These are phyloP conservation scores for Wilcoxina mikolae DNA, from an alignment of 495 filamentous ascomycete species.

Conservation along the genomic window DNA sequence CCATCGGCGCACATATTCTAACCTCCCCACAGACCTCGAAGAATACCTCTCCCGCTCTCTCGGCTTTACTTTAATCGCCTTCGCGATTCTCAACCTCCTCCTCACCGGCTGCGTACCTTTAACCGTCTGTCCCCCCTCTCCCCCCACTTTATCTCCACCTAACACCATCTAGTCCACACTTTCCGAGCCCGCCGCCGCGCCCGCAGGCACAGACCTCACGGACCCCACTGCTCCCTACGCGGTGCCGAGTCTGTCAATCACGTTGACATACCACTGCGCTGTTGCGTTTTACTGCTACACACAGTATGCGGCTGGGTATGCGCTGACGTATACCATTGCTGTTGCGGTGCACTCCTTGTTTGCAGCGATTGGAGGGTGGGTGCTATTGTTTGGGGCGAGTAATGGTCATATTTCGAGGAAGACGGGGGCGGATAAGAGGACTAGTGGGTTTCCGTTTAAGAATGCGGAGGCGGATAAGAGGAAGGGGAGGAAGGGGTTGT, in stretches of 20 bases:
- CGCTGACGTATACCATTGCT: conserved; percentile 42
- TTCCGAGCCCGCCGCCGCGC: conserved; percentile 28
- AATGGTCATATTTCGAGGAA: conserved; percentile 47
- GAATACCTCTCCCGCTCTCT: conserved; percentile 57
- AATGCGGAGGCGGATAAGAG: conserved; percentile 54
- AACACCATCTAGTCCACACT: conserved; percentile 15
- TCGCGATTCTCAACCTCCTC: conserved; percentile 50
- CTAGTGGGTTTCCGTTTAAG: conserved; percentile 66
- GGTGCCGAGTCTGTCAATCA: conserved; percentile 50
- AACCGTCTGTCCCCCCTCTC: conserved; percentile 31
- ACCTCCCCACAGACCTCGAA: conserved; percentile 41
- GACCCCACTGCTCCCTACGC: conserved; percentile 54
- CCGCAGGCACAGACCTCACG: conserved; percentile 28
- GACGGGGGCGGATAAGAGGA: conserved; percentile 67
- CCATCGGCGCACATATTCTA: background rate
- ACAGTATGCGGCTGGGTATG: conserved; percentile 40
- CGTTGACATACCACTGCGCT: conserved; percentile 47
- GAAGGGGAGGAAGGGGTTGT: conserved; percentile 32
- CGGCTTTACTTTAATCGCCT: conserved; percentile 49
- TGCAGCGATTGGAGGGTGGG: conserved; percentile 54
- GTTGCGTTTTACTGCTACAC: conserved; percentile 55
- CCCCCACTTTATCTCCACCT: conserved; percentile 9
- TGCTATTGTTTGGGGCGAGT: conserved; percentile 54
- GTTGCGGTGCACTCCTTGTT: conserved; percentile 39
- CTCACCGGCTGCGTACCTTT: conserved; percentile 66